Percentiles rank a stretch among this genome's conserved stretches.
Evolutionary conservation across 2,329 filamentous ascomycete genomes (phyloP).

Genomic region (Diplodia corticola): DNA sequence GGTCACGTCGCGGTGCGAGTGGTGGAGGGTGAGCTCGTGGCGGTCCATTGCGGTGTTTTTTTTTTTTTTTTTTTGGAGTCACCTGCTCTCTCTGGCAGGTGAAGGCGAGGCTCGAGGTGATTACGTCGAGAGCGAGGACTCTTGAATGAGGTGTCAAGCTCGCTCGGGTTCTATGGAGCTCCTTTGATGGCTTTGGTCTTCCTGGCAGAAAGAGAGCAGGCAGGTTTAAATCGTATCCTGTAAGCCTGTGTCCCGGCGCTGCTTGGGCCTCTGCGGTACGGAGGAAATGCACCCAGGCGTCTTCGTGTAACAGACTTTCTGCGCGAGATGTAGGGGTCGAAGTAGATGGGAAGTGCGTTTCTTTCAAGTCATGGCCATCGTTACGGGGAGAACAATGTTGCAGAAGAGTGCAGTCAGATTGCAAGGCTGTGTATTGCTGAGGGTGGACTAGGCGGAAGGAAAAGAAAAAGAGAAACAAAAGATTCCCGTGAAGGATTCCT

Average conservation of each 20-base stretch:
- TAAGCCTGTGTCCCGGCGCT: not conserved
- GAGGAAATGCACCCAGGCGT: not conserved
- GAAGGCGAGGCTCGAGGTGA: too few species aligned
- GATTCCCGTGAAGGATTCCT: not conserved
- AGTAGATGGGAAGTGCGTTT: not conserved
- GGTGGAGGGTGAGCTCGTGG: slow-evolving; percentile 2
- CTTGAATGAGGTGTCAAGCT: not conserved
- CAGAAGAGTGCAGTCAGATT: not conserved
- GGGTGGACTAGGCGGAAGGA: not conserved
- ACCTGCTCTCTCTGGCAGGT: not conserved
- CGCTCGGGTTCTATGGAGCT: not conserved
- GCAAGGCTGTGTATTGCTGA: too few species aligned
- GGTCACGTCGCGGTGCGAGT: slow-evolving; percentile 6
- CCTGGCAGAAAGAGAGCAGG: not conserved
- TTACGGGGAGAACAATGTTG: not conserved
- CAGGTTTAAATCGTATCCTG: not conserved
- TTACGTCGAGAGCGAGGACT: not conserved
- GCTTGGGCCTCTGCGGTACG: not conserved
- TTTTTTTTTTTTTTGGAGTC: not conserved
- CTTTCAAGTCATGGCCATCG: not conserved
- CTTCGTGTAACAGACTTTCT: not conserved
- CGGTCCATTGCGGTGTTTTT: not conserved
- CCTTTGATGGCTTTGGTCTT: not conserved
- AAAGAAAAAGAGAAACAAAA: not conserved
- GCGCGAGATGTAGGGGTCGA: too few species aligned